Conservation (phyloP, 2,329 filamentous ascomycete species). For the Aspergillus eucalypticola region DNA sequence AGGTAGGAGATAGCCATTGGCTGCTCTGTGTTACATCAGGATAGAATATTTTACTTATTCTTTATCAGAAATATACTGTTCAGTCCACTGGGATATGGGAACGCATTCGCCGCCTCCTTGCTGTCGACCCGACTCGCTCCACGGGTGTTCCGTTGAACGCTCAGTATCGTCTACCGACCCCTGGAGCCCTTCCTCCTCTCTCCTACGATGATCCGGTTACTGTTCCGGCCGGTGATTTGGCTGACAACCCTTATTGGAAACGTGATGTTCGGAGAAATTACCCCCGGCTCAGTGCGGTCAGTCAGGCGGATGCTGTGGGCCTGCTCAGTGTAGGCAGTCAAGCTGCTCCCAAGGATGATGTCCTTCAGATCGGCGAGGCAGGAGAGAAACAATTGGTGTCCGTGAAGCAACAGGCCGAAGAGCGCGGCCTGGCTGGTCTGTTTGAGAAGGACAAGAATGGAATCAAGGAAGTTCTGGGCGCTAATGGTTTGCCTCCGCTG, state of each 20-base stretch:
- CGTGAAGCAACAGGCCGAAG: conserved; percentile 72
- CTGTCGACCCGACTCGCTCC: conserved; percentile 84
- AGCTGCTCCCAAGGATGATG: conserved; percentile 74
- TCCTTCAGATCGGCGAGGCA: conserved; percentile 70
- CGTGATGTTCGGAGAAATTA: conserved; percentile 83
- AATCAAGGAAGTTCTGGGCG: conserved; percentile 64
- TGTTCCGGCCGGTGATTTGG: conserved; percentile 79
- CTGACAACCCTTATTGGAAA: conserved; percentile 95
- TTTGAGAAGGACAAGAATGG: conserved; percentile 66
- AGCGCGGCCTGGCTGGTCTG: conserved; percentile 68
- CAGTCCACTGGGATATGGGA: conserved; percentile 90
- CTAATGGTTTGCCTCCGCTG: conserved; percentile 80
- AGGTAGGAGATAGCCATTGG: conserved; percentile 31
- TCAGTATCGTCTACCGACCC: conserved; percentile 84
- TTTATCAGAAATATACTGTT: conserved; percentile 84
- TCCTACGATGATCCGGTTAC: conserved; percentile 81
- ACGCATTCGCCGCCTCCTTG: conserved; percentile 71
- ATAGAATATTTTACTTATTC: not conserved
- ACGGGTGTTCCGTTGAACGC: conserved; percentile 91
- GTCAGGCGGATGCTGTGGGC: conserved; percentile 80
- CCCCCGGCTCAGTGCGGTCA: conserved; percentile 75
- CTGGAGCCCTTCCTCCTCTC: conserved; percentile 68
- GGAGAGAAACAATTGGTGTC: conserved; percentile 74
- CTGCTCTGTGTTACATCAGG: not conserved
- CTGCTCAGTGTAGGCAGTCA: conserved; percentile 84